Evolutionary conservation across 2,329 filamentous ascomycete species (phyloP).

Genomic region (Elsinoe ampelina): DNA sequence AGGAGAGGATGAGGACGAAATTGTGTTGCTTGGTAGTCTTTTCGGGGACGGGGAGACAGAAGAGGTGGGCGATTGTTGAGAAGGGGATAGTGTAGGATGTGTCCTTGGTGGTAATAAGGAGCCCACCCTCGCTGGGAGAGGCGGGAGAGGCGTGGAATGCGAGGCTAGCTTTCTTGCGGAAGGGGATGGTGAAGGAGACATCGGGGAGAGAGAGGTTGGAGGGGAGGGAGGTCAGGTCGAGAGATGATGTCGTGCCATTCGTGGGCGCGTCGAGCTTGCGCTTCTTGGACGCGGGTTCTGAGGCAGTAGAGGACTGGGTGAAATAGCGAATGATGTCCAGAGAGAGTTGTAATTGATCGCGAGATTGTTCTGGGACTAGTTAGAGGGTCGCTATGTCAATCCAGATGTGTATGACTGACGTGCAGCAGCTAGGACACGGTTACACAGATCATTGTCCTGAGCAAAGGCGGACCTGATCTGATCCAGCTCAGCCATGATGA

Average conservation of each 20-base stretch:
- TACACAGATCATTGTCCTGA: constrained; percentile 14
- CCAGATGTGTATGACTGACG: constrained; percentile 10
- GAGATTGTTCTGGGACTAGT: constrained; percentile 13
- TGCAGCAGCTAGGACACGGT: constrained; percentile 17
- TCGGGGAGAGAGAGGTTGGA: constrained; percentile 40
- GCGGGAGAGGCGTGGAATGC: constrained; percentile 39
- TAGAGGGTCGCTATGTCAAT: neutral
- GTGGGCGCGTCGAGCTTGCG: constrained; percentile 39
- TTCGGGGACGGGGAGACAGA: constrained; percentile 55
- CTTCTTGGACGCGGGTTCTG: constrained; percentile 36
- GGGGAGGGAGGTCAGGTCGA: constrained; percentile 15
- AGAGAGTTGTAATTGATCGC: constrained; percentile 30
- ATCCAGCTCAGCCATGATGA: constrained; percentile 3
- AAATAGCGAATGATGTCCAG: constrained; percentile 42
- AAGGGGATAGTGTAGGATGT: constrained; percentile 46
- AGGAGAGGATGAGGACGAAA: constrained; percentile 48
- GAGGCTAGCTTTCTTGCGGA: constrained; percentile 54
- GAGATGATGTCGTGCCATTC: neutral
- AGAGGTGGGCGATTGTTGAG: constrained; percentile 45
- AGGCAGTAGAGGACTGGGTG: constrained; percentile 18
- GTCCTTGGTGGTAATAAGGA: constrained; percentile 40
- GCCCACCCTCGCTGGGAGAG: constrained; percentile 23
- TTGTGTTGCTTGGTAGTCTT: constrained; percentile 55
- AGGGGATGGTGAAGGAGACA: constrained; percentile 52
- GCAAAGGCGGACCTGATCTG: constrained; percentile 14